A percentile compares a stretch with the other conserved stretches of the same genome.
These are phyloP conservation scores for Cladosporium halotolerans DNA, from an alignment of 2,329 filamentous ascomycete genomes.

Conservation along the genomic window DNA sequence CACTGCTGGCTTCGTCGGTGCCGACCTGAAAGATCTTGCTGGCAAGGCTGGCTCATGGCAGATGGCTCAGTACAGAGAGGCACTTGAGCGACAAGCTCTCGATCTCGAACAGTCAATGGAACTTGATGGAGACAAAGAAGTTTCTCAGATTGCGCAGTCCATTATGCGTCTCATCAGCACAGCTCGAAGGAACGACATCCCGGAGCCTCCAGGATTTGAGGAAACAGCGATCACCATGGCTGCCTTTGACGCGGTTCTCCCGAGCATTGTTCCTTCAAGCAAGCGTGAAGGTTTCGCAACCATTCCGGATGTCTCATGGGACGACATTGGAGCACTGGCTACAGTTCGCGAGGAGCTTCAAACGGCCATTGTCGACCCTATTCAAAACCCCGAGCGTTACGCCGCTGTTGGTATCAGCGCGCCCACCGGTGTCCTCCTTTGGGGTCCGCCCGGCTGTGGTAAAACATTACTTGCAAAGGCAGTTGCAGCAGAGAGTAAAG, in stretches of 20 bases:
- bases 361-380: slow-evolving; percentile 82
- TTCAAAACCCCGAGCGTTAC: slow-evolving; percentile 74
- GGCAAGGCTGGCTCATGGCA: slow-evolving; percentile 59
- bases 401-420: slow-evolving; percentile 69
- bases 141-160: slow-evolving; percentile 11
- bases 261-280: slow-evolving; percentile 69
- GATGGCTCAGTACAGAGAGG: slow-evolving; percentile 54
- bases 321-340: slow-evolving; percentile 78
- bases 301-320: slow-evolving; percentile 88
- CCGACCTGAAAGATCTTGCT: slow-evolving; percentile 70
- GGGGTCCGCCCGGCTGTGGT: slow-evolving; percentile 93
- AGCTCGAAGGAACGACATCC: slow-evolving; percentile 37
- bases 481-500: slow-evolving; percentile 88
- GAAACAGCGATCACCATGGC: slow-evolving; percentile 54
- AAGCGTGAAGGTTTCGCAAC: slow-evolving; percentile 93
- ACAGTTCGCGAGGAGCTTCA: slow-evolving; percentile 75
- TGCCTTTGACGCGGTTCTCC: slow-evolving; percentile 69
- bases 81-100: slow-evolving; percentile 37
- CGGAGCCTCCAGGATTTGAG: slow-evolving; percentile 49
- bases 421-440: slow-evolving; percentile 83
- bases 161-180: slow-evolving; percentile 47
- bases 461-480: slow-evolving; percentile 96
- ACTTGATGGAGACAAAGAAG: slow-evolving; percentile 36
- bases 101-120: slow-evolving; percentile 43
- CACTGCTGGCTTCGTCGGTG: slow-evolving; percentile 89